Base-by-base conservation (phyloP, 805 yeast genomes). In the Candida schatavii region DNA sequence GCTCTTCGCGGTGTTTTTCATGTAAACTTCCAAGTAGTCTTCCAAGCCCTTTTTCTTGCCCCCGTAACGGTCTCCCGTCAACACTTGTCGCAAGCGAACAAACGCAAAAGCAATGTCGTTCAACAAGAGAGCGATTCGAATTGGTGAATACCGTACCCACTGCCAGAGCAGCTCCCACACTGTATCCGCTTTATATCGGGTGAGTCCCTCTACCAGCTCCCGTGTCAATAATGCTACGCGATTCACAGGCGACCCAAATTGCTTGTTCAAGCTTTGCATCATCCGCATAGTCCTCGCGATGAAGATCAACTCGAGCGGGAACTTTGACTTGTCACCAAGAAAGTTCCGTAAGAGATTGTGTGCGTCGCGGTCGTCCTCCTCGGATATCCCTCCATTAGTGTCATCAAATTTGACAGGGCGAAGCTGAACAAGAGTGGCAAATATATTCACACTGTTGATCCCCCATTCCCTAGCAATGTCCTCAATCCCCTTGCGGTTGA, bases 171-270 rank as follows among this genome's bases (percentile, higher is more conserved):
- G 51, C 23, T 42, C 37, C 20, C 33, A 27, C 30, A 17, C 38
- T 19, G 35, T 2, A 11, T 10, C 37, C 4, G 36, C 45, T 38
- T 43, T 43, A 4, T 31, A 45, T 10, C 45, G 41, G 14, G 48
- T 47, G 37, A 57, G 46, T 6, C 57, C 45, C 39, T 52, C 49
- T 14, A 70, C 54, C 25, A 88, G 87, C 50, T 78, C 80, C 13
- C 66, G 60, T 0, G 86, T 85, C 41, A 85, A 66, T 22, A 82
- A 55, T 44, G 80, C 81, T 49, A 85, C 62, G 43, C 93, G 69
- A 56, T 85, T 85, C n/a, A 84, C 83, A 0, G 90, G 91, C 13
- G 88, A 77, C 3, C 83, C 87, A 55, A 76, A 77, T 27, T 64
- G 65, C 48, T 78, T 79, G 56, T 86, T 85, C 47, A 83, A 60